Percentiles rank a stretch among this genome's conserved stretches.
Conservation (phyloP, 2,329 filamentous ascomycete genomes). For the Delphinella strobiligena region DNA sequence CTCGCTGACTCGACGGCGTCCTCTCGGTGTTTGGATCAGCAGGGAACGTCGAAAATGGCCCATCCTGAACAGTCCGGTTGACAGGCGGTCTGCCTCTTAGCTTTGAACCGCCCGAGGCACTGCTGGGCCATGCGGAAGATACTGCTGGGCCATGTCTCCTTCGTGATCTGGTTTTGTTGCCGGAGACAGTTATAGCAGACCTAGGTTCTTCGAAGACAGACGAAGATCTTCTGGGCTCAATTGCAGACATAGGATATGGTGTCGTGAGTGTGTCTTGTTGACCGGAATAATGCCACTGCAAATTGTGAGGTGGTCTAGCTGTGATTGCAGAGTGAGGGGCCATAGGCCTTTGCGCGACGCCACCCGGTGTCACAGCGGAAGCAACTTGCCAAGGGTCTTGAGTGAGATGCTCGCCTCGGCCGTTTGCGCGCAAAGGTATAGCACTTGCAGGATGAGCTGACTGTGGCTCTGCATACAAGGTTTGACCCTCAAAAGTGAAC, state of each 20-base stretch:
- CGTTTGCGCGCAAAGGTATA: constrained; percentile 39
- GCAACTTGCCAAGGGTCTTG: constrained; percentile 36
- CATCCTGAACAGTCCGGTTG: constrained; percentile 53
- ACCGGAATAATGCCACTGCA: constrained; percentile 19
- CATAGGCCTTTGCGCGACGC: constrained; percentile 23
- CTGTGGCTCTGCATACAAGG: constrained; percentile 23
- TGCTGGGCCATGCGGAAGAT: constrained; percentile 77
- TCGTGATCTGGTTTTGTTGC: constrained; percentile 38
- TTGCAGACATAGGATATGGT: constrained; percentile 66
- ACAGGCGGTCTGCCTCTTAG: constrained; percentile 69
- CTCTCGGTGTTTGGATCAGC: constrained; percentile 36
- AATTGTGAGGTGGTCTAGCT: constrained; percentile 26
- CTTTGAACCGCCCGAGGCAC: constrained; percentile 51
- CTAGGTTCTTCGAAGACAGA: constrained; percentile 48
- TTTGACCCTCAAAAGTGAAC: constrained; percentile 5
- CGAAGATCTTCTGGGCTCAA: constrained; percentile 50
- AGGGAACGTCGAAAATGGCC: constrained; percentile 58
- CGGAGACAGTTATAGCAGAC: constrained; percentile 59
- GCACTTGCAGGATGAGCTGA: constrained; percentile 41
- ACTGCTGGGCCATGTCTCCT: constrained; percentile 73
- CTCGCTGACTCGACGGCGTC: constrained; percentile 2
- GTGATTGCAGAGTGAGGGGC: constrained; percentile 32
- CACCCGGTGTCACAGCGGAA: constrained; percentile 24
- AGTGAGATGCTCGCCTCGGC: no score
- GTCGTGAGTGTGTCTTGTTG: constrained; percentile 17